A percentile compares a stretch with the other conserved stretches of the same genome.
Evolutionary conservation across 1,139 yeast species (phyloP).

Genomic region (Zygoascus sp.): DNA sequence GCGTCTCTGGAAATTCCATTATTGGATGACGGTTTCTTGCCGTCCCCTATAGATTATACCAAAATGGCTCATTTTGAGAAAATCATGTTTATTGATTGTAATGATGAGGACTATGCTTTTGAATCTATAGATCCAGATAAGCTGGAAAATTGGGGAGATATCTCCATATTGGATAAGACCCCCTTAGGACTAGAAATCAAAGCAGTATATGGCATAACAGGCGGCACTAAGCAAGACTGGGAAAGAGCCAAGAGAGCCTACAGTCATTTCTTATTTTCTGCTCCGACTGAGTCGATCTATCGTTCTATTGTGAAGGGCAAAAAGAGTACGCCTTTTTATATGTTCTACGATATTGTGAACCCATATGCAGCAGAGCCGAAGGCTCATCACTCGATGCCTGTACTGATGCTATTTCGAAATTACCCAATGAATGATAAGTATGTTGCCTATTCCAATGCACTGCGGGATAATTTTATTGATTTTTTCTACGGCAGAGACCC

Average conservation of each 20-base stretch:
- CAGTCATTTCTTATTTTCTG: neutral
- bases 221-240: constrained; percentile 3
- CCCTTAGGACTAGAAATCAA: constrained; percentile 1
- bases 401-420: constrained; percentile 8
- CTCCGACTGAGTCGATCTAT: neutral
- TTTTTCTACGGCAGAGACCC: constrained; percentile 5
- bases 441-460: constrained; percentile 1
- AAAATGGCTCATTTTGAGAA: constrained; percentile 1
- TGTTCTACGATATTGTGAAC: constrained; percentile 2
- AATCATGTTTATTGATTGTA: neutral
- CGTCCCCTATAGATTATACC: constrained; percentile 2
- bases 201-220: neutral
- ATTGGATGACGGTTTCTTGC: constrained; percentile 6
- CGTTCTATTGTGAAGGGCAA: neutral
- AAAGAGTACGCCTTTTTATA: neutral
- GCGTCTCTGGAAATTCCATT: neutral
- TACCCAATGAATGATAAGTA: constrained; percentile 1
- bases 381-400: constrained; percentile 9
- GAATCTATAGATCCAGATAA: neutral
- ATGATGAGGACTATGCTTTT: constrained; percentile 2
- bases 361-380: neutral
- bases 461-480: constrained; percentile 1
- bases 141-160: neutral
- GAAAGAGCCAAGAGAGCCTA: neutral
- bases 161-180: neutral